phyloP scores from a whole-genome alignment of 345 rosid species.

The Litchi chinensis region DNA sequence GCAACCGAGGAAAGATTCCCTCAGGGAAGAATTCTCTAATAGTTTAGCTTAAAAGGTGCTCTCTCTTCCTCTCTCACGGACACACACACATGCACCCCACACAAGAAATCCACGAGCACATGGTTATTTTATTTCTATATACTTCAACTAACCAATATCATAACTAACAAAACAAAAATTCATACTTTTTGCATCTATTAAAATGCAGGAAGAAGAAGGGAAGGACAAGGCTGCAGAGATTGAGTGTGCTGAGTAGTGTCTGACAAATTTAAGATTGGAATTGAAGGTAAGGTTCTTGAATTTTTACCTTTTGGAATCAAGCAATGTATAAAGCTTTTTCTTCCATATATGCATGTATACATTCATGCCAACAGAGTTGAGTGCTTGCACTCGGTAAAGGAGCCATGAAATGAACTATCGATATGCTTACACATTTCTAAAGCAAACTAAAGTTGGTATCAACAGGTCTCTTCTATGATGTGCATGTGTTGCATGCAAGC shows the following conservation, averaged over 20 bases:
- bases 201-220: conserved; percentile 78
- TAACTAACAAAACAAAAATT: neutral
- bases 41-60: conserved; percentile 72
- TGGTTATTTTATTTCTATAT: neutral
- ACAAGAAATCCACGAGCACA: neutral
- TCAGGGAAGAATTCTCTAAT: conserved; percentile 70
- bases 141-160: neutral
- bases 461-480: neutral
- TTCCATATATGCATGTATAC: neutral
- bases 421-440: neutral
- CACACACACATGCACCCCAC: neutral
- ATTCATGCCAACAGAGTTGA: neutral
- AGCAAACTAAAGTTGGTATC: conserved; percentile 9
- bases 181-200: conserved; percentile 14
- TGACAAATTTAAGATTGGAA: conserved; percentile 77
- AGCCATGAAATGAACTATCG: neutral
- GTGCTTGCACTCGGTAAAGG: neutral
- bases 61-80: neutral
- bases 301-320: neutral
- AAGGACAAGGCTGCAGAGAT: conserved; percentile 65
- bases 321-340: neutral
- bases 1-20: conserved; percentile 55
- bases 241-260: conserved; percentile 75
- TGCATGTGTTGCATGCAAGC: neutral
- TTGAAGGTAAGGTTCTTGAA: conserved; percentile 64